Conservation (phyloP, 768 basidiomycete species). For the Boletus pseudopeckii region DNA sequence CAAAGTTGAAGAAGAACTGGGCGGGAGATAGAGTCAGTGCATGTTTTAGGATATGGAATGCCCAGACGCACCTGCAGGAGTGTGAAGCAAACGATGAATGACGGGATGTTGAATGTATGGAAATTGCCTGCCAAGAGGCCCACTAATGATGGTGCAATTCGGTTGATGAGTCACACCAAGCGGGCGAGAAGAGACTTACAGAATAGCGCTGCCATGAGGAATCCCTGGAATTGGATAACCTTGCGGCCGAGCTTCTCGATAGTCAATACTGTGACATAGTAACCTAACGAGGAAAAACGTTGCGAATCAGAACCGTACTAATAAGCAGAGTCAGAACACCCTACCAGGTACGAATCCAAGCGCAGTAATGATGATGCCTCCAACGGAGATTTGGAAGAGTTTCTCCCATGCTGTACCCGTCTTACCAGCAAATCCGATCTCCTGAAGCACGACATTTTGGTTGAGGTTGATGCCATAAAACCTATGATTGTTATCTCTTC, state of each 20-base stretch:
- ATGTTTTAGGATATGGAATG: not conserved
- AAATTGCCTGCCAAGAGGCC: conserved; percentile 69
- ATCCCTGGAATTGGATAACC: conserved; percentile 73
- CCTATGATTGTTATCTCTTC: conserved; percentile 27
- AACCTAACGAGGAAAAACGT: conserved; percentile 40
- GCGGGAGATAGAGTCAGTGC: not conserved
- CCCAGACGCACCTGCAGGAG: conserved; percentile 50
- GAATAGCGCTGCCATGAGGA: conserved; percentile 67
- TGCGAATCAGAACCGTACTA: not conserved
- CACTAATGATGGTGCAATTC: conserved; percentile 35
- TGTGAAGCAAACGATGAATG: conserved; percentile 72
- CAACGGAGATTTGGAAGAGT: conserved; percentile 64
- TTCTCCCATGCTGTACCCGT: conserved; percentile 58
- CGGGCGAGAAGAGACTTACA: conserved; percentile 34
- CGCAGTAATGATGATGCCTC: conserved; percentile 68
- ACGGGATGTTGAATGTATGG: conserved; percentile 47
- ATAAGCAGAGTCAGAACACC: not conserved
- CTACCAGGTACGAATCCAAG: conserved; percentile 77
- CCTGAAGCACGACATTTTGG: conserved; percentile 72
- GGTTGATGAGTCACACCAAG: not conserved
- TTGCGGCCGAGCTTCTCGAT: conserved; percentile 75
- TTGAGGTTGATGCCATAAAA: conserved; percentile 78
- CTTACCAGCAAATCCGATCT: conserved; percentile 65
- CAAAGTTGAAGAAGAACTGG: conserved; percentile 81
- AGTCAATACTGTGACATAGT: conserved; percentile 64